Evolutionary conservation across 805 yeast species (phyloP).

Genomic region (Metschnikowia picachoensis): DNA sequence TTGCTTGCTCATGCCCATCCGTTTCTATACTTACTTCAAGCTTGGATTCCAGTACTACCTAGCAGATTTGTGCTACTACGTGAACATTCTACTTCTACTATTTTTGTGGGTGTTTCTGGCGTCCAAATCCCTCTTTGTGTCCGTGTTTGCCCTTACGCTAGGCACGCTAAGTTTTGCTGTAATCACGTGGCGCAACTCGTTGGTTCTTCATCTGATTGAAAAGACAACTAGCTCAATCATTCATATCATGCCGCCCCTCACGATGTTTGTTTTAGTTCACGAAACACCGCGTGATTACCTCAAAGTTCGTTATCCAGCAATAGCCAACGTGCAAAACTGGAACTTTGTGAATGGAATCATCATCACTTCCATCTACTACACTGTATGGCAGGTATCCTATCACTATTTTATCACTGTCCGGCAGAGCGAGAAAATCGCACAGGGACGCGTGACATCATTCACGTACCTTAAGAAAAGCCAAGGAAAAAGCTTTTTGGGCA

Average conservation of each 20-base stretch:
- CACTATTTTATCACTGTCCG: constrained; percentile 89
- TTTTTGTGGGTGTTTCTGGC: constrained; percentile 82
- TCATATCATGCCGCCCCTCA: constrained; percentile 85
- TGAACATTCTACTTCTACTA: constrained; percentile 61
- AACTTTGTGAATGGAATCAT: constrained; percentile 63
- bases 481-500: constrained; percentile 61
- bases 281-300: constrained; percentile 52
- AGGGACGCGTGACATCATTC: constrained; percentile 85
- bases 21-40: constrained; percentile 79
- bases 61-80: constrained; percentile 93
- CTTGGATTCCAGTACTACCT: constrained; percentile 77
- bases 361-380: constrained; percentile 77
- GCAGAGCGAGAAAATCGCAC: constrained; percentile 72
- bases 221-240: constrained; percentile 89
- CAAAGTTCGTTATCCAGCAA: constrained; percentile 74
- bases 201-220: constrained; percentile 87
- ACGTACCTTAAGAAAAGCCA: constrained; percentile 75
- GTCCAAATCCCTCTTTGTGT: constrained; percentile 67
- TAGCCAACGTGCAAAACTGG: constrained; percentile 63
- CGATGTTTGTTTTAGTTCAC: constrained; percentile 83
- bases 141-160: constrained; percentile 81
- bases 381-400: constrained; percentile 85
- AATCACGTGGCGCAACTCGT: constrained; percentile 90
- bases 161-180: constrained; percentile 94
- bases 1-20: constrained; percentile 69